A percentile compares a stretch with the other conserved stretches of the same genome.
These are phyloP conservation scores for Myriosclerotinia scirpicola DNA, from an alignment of 2,329 filamentous ascomycete genomes.

Conservation along the genomic window DNA sequence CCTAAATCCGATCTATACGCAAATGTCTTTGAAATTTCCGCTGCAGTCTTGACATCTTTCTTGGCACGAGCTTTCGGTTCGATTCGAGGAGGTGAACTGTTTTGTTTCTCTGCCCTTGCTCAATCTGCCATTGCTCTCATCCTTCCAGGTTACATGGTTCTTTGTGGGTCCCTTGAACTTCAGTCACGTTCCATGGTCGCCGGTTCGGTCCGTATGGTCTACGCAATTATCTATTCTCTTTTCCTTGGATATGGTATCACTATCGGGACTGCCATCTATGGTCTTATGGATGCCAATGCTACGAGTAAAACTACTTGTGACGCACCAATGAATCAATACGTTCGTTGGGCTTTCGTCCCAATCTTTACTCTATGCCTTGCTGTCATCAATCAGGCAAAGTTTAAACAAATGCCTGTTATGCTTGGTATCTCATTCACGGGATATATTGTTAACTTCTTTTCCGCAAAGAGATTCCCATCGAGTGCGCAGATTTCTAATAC, in stretches of 20 bases:
- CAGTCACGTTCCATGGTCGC: constrained; percentile 56
- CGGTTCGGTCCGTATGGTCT: constrained; percentile 58
- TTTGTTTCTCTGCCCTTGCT: constrained; percentile 65
- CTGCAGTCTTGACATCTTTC: constrained; percentile 61
- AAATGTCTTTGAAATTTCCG: constrained; percentile 65
- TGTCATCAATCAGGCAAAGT: constrained; percentile 78
- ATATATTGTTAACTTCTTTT: constrained; percentile 76
- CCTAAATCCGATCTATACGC: constrained; percentile 67
- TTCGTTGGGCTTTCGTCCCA: constrained; percentile 71
- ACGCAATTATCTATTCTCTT: constrained; percentile 58
- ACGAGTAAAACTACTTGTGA: constrained; percentile 49
- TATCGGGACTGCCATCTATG: constrained; percentile 56
- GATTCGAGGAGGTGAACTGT: constrained; percentile 49
- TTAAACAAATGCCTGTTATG: constrained; percentile 78
- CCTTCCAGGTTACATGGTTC: constrained; percentile 63
- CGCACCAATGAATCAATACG: constrained; percentile 50
- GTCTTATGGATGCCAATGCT: constrained; percentile 50
- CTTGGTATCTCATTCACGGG: constrained; percentile 69
- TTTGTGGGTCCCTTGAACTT: constrained; percentile 56
- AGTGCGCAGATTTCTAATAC: constrained; percentile 77
- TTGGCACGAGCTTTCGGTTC: constrained; percentile 63
- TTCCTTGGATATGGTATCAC: constrained; percentile 59
- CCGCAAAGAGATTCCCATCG: constrained; percentile 60
- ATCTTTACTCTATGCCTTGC: constrained; percentile 71
- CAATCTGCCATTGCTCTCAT: constrained; percentile 66